These are phyloP conservation scores for Papiliotrema flavescens DNA, from an alignment of 1,284 basidiomycete genomes.

Conservation along the genomic window DNA sequence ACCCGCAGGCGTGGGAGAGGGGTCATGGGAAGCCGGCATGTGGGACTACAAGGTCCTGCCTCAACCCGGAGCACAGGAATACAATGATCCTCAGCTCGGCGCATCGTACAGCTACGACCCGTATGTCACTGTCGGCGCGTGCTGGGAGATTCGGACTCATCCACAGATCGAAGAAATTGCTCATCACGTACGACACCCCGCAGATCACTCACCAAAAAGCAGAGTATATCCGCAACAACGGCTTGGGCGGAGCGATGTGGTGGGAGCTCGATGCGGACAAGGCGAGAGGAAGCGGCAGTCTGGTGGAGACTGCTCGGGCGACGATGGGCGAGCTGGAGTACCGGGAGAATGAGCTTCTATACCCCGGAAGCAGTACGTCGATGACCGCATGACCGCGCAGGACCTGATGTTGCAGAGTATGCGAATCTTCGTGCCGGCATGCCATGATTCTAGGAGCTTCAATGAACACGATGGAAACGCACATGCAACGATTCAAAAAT, in stretches of 20 bases:
- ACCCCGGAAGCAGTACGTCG: slow-evolving; percentile 35
- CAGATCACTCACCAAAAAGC: slow-evolving; percentile 69
- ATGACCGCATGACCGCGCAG: no score
- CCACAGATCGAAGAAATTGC: slow-evolving; percentile 36
- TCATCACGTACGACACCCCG: slow-evolving; percentile 77
- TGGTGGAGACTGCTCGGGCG: slow-evolving; percentile 31
- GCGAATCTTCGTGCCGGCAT: no score
- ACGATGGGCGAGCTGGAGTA: slow-evolving; percentile 36
- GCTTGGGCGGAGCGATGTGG: slow-evolving; percentile 73
- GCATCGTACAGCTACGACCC: slow-evolving; percentile 74
- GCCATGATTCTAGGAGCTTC: no score
- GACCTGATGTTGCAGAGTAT: no score
- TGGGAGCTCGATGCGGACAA: slow-evolving; percentile 58
- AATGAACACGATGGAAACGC: no score
- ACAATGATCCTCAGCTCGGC: slow-evolving; percentile 69
- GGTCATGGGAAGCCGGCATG: slow-evolving; percentile 46
- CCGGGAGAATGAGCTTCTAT: slow-evolving; percentile 38
- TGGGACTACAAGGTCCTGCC: slow-evolving; percentile 72
- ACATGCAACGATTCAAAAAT: no score
- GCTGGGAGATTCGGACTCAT: not conserved
- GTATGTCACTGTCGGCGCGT: slow-evolving; percentile 18
- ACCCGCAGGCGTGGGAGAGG: slow-evolving; percentile 59
- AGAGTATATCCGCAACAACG: slow-evolving; percentile 63
- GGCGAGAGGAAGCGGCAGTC: slow-evolving; percentile 20
- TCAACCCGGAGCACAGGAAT: slow-evolving; percentile 59